A percentile compares a stretch with the other conserved stretches of the same genome.
These are phyloP conservation scores for Tausonia pullulans DNA, from an alignment of 1,284 basidiomycete species.

Conservation along the genomic window DNA sequence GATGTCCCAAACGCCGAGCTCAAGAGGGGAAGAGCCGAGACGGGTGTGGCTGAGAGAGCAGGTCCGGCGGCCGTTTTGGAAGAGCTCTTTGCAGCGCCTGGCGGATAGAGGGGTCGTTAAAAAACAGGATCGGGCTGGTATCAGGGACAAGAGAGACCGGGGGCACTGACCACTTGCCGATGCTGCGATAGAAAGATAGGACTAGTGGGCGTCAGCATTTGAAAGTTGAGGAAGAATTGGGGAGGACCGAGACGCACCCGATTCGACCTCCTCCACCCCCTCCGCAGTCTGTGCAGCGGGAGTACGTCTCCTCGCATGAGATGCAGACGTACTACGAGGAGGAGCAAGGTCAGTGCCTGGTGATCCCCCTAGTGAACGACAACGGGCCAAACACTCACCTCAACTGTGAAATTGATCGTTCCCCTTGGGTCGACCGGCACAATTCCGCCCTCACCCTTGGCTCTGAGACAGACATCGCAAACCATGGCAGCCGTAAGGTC, in stretches of 20 bases:
- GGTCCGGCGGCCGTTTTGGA: constrained; percentile 23
- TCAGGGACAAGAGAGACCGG: background rate
- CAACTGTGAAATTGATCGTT: constrained; percentile 6
- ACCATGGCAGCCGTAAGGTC: constrained; percentile 1
- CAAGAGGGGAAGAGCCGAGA: constrained; percentile 16
- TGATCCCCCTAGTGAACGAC: background rate
- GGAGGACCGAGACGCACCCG: constrained; percentile 3
- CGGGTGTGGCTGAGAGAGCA: constrained; percentile 25
- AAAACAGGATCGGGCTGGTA: background rate
- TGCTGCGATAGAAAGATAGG: background rate
- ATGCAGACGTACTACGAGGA: constrained; percentile 7
- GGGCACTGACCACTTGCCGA: constrained; percentile 8
- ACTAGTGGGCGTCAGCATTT: background rate
- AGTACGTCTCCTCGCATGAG: constrained; percentile 6
- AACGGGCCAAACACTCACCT: constrained; percentile 6
- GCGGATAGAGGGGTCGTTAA: background rate
- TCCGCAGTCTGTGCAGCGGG: constrained; percentile 16
- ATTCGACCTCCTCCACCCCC: constrained; percentile 12
- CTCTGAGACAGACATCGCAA: constrained; percentile 14
- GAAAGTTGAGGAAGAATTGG: background rate
- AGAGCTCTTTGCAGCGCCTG: constrained; percentile 27
- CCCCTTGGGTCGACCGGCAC: background rate
- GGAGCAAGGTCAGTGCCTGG: background rate
- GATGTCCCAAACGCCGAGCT: constrained; percentile 13
- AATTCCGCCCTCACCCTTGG: constrained; percentile 10